Percentiles rank a stretch among this genome's conserved stretches.
phyloP scores from a whole-genome alignment of 305 asterid genomes.

The Lippia alba region DNA sequence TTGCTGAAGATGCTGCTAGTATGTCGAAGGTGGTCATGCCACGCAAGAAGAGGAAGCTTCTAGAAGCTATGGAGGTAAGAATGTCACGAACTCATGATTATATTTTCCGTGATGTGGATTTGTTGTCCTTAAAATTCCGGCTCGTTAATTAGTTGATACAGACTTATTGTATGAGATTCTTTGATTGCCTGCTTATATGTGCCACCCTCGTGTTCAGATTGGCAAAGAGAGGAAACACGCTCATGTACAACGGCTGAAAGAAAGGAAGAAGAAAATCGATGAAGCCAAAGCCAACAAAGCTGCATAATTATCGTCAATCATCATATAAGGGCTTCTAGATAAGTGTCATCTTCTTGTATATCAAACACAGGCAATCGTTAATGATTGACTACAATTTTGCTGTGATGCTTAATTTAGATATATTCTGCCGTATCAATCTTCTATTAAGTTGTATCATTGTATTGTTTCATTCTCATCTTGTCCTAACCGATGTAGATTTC shows the following conservation, averaged over 20 bases:
- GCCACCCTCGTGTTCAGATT: slow-evolving; percentile 48
- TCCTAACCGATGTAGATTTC: no score
- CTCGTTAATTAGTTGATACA: no score
- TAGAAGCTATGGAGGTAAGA: slow-evolving; percentile 69
- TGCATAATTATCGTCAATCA: slow-evolving; percentile 17
- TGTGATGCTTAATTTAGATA: background rate
- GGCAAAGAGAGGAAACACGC: slow-evolving; percentile 54
- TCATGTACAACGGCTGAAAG: slow-evolving; percentile 38
- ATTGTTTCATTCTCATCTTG: background rate
- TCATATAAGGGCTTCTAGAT: background rate
- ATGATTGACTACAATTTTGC: slow-evolving; percentile 33
- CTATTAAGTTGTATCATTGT: background rate
- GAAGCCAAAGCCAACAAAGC: slow-evolving; percentile 56
- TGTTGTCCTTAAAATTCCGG: background rate
- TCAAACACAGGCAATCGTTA: slow-evolving; percentile 26
- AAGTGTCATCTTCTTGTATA: slow-evolving; percentile 19
- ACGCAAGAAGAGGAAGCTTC: slow-evolving; percentile 64
- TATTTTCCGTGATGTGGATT: background rate
- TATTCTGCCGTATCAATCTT: background rate
- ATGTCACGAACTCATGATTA: slow-evolving; percentile 8
- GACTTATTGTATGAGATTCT: background rate
- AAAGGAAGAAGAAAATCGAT: slow-evolving; percentile 53
- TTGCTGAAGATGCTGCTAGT: slow-evolving; percentile 56
- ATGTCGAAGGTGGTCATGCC: slow-evolving; percentile 61
- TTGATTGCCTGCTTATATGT: background rate